Conservation (phyloP, 2,329 filamentous ascomycete genomes). For the Fusarium sp. region DNA sequence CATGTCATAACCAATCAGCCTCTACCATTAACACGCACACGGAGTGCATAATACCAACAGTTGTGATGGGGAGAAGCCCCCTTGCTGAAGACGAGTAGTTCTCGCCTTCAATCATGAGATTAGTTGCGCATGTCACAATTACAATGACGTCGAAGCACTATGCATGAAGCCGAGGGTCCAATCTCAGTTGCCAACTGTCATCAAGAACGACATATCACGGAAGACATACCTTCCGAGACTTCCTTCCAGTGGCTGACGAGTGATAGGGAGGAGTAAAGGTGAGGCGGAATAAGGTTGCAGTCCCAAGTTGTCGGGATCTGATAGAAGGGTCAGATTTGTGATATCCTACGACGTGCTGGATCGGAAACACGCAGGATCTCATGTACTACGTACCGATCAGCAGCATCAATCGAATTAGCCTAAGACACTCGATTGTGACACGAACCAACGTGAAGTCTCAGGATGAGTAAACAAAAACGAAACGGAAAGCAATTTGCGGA, state of each 20-base stretch:
- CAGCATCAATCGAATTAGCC: conserved; percentile 1
- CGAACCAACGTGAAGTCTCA: conserved; percentile 11
- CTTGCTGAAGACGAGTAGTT: not conserved
- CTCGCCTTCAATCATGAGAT: not conserved
- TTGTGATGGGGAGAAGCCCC: not conserved
- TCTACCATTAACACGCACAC: not conserved
- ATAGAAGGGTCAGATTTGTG: conserved; percentile 21
- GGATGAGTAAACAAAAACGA: not conserved
- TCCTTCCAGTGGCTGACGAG: not conserved
- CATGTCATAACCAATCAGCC: not conserved
- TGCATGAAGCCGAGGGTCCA: conserved; percentile 6
- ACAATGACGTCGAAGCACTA: not conserved
- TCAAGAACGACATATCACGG: conserved; percentile 2
- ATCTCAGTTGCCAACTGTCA: conserved; percentile 1
- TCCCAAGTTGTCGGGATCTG: conserved; percentile 19
- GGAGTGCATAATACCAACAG: not conserved
- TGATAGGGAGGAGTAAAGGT: conserved; percentile 3
- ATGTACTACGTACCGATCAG: conserved; percentile 29
- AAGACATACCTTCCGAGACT: not conserved
- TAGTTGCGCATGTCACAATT: not conserved
- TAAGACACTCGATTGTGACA: conserved; percentile 22
- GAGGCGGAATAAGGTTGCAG: conserved; percentile 11
- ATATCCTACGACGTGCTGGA: conserved; percentile 39
- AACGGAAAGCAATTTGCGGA: not conserved
- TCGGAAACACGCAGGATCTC: conserved; percentile 42